Evolutionary conservation across 768 basidiomycete genomes (phyloP).

Genomic region (Kwoniella mangroviensis): DNA sequence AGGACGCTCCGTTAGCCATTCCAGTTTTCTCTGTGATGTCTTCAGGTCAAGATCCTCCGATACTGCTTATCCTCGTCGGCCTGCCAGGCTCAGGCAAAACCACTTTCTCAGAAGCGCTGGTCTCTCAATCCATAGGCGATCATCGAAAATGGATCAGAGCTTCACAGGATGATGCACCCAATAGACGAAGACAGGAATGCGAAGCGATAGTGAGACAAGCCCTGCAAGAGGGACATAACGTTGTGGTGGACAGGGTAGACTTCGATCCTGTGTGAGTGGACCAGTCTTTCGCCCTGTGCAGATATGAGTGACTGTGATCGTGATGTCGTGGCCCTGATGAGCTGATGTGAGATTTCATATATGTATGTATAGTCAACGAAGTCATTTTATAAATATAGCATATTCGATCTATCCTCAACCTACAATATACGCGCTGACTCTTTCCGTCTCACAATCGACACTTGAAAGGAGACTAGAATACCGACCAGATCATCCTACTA

Average conservation of each 20-base stretch:
- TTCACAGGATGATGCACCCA: constrained; percentile 55
- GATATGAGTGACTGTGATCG: too few species aligned
- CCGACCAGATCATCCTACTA: constrained; percentile 50
- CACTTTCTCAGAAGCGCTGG: constrained; percentile 45
- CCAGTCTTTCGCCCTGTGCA: too few species aligned
- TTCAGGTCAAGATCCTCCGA: constrained; percentile 21
- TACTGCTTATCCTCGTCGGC: constrained; percentile 52
- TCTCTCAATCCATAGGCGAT: neutral
- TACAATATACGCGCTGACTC: constrained; percentile 32
- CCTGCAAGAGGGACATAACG: constrained; percentile 42
- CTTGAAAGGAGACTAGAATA: constrained; percentile 37
- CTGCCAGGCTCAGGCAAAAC: constrained; percentile 55
- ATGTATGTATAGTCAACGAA: constrained; percentile 42
- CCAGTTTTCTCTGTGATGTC: too few species aligned
- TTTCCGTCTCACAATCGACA: constrained; percentile 31
- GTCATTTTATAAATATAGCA: constrained; percentile 52
- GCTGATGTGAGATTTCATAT: neutral
- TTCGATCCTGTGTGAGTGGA: constrained; percentile 54
- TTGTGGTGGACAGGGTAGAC: constrained; percentile 52
- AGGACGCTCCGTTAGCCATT: too few species aligned
- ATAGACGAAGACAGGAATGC: constrained; percentile 49
- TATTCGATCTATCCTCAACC: constrained; percentile 23
- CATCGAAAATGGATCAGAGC: constrained; percentile 52
- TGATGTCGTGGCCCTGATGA: neutral
- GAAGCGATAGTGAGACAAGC: constrained; percentile 42